Evolutionary conservation across 1,139 yeast genomes (phyloP), one percentile per base, ranked within the genome.

Genomic region (Pichia sp.): DNA sequence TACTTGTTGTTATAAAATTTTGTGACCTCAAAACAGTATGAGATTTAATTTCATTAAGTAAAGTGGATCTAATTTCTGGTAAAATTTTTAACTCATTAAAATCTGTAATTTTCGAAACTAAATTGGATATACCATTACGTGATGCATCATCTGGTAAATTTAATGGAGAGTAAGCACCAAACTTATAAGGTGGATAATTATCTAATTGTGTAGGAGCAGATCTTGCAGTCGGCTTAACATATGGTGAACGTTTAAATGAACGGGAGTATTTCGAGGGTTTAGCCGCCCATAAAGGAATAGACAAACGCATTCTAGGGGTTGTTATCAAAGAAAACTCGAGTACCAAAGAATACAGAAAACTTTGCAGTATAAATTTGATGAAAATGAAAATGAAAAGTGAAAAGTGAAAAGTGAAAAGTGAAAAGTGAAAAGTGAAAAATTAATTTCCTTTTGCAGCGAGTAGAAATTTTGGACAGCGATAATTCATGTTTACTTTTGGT

Each of bases 31-130:
- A 72, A 59, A 65, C 73, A 59, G 80, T 79, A 52, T 76, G 79
- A 1, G 70, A 65, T 49, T 72, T 72, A 51, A 88, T 80, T 51
- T 85, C 84, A n/a, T 77, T 70, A 16, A 77, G 69, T 67, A 89
- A 73, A 1, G 84, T 84, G 0, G 72, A 72, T 57, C 96, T 72
- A 0, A 91, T 86, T 1, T 75, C 74, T 0, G 93, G 89, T 48
- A 83, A 72, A 28, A 93, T 72, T 53, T 82, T 77, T 54, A 91
- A 73, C 46, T 84, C 81, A 19, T 79, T 78, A 62, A 91, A 90
- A 22, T 77, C 72, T 1, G 74, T 72, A 46, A 88, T 79, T 60
- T 80, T 80, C 2, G 72, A 67, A 3, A 81, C 70, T 22, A 74
- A 60, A 42, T 71, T 58, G 6, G 56, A 58, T 3, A 67, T 49